These are phyloP conservation scores for Xylaria grammica DNA, from an alignment of 495 filamentous ascomycete species.

Conservation along the genomic window DNA sequence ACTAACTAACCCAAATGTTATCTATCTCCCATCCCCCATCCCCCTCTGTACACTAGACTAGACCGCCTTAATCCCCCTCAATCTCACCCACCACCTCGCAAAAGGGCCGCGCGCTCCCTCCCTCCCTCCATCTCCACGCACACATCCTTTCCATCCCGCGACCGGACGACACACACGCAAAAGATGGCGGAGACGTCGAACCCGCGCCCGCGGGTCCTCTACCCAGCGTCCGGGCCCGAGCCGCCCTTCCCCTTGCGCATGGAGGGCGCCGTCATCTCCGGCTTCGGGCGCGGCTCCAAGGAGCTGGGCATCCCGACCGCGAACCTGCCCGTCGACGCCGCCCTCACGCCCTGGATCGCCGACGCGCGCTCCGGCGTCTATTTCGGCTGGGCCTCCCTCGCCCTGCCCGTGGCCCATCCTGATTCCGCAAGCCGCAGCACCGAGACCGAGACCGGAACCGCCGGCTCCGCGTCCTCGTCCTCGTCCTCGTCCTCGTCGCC, in stretches of 20 bases:
- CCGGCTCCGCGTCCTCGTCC: background rate
- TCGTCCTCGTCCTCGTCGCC: slow-evolving; percentile 21
- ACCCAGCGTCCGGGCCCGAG: slow-evolving; percentile 71
- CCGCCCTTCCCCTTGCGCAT: slow-evolving; percentile 81
- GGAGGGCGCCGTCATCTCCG: slow-evolving; percentile 83
- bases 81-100: too few species aligned
- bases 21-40: too few species aligned
- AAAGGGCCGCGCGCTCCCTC: too few species aligned
- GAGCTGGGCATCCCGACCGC: slow-evolving; percentile 97
- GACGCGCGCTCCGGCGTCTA: slow-evolving; percentile 81
- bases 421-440: slow-evolving; percentile 25
- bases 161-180: background rate
- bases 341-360: slow-evolving; percentile 70
- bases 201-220: slow-evolving; percentile 66
- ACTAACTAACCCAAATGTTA: too few species aligned
- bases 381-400: slow-evolving; percentile 82
- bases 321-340: slow-evolving; percentile 84
- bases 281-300: slow-evolving; percentile 92
- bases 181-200: slow-evolving; percentile 14
- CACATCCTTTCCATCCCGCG: background rate
- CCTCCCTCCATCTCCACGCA: background rate
- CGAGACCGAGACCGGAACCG: slow-evolving; percentile 16
- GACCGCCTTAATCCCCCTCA: too few species aligned
- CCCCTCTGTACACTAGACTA: too few species aligned
- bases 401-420: slow-evolving; percentile 52